Evolutionary conservation across 75 land plant species (phyloP).

Genomic region (Gnetum montanum): DNA sequence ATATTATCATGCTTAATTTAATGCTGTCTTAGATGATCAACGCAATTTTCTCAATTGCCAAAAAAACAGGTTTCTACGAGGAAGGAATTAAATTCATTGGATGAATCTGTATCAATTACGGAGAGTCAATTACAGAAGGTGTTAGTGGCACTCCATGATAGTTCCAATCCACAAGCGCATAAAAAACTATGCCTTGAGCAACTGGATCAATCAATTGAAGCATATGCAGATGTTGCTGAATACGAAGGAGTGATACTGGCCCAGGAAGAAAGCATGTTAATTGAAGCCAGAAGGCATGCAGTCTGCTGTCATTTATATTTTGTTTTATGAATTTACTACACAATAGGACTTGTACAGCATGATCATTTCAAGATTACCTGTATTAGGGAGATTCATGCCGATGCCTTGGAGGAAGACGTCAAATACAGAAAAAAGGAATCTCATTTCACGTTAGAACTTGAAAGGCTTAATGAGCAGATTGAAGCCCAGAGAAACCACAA

Average conservation of each 20-base stretch:
- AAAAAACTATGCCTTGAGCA: conserved; percentile 6
- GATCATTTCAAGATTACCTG: not conserved
- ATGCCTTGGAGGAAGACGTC: conserved; percentile 16
- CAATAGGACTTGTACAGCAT: not conserved
- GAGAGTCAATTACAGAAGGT: conserved; percentile 6
- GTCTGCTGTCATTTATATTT: not conserved
- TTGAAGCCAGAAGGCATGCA: conserved; percentile 6
- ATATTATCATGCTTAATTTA: no score
- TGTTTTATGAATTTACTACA: not conserved
- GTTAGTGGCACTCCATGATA: conserved; percentile 2
- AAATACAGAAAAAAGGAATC: conserved; percentile 12
- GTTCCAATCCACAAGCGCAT: not conserved
- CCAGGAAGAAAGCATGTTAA: conserved; percentile 9
- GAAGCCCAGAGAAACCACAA: conserved; percentile 7
- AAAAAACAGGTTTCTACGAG: conserved; percentile 6
- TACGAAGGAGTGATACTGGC: conserved; percentile 14
- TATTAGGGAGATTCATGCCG: conserved; percentile 8
- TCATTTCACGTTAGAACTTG: conserved; percentile 7
- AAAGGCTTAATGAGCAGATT: conserved; percentile 3
- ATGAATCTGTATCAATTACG: not conserved
- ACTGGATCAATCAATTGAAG: not conserved
- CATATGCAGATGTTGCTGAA: conserved; percentile 4
- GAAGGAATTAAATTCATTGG: conserved; percentile 2
- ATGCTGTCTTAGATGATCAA: no score
- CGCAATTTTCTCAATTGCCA: no score